These are phyloP conservation scores for Eucommia ulmoides DNA, from an alignment of 257 asterid genomes.

Conservation along the genomic window DNA sequence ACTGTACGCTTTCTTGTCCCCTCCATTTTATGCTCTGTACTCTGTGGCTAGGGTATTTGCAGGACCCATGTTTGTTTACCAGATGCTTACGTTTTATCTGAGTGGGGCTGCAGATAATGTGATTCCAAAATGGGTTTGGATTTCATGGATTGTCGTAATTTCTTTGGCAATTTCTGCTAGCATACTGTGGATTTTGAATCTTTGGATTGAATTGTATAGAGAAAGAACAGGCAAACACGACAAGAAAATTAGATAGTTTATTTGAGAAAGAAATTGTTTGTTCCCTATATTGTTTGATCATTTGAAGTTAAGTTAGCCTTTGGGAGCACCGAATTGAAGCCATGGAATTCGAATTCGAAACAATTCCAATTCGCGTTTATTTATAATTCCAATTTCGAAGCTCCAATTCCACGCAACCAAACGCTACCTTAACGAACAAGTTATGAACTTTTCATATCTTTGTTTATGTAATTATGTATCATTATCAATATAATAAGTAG, in stretches of 20 bases:
- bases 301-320: no score
- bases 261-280: no score
- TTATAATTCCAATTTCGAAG: no score
- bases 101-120: neutral
- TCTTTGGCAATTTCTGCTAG: neutral
- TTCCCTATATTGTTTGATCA: no score
- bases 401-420: no score
- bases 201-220: neutral
- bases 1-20: neutral
- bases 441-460: no score
- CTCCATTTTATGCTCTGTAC: neutral
- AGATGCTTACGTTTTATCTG: neutral
- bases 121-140: constrained; percentile 3
- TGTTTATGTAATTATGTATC: no score
- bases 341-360: no score
- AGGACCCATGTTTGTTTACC: neutral
- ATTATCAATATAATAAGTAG: no score
- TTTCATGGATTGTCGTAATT: neutral
- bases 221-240: neutral
- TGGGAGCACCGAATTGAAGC: no score
- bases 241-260: neutral
- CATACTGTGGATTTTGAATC: neutral
- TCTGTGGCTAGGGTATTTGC: neutral
- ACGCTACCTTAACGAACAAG: no score
- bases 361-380: no score